Conservation (phyloP, 306 rosid genomes). For the Prunus mongolica region DNA sequence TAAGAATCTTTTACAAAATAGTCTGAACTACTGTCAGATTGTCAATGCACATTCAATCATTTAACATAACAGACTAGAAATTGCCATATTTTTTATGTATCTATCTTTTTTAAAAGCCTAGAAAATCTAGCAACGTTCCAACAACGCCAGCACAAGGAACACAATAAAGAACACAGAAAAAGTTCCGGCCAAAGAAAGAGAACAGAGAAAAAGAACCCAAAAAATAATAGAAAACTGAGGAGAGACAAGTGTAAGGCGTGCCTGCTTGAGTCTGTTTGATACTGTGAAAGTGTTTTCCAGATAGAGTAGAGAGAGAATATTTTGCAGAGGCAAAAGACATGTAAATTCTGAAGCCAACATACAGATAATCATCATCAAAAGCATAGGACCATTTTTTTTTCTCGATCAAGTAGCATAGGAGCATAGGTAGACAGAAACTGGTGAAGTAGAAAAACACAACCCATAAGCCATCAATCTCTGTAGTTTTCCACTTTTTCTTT, state of each 20-base stretch:
- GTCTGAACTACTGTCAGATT: neutral
- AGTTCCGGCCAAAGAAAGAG: neutral
- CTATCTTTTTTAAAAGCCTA: constrained; percentile 25
- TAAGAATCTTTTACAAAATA: neutral
- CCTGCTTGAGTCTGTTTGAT: constrained; percentile 47
- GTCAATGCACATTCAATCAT: neutral
- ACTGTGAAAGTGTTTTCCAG: constrained; percentile 32
- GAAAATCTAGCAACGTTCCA: constrained; percentile 51
- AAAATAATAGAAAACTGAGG: constrained; percentile 1
- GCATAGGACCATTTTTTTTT: too few relatives aligned
- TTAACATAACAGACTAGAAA: neutral
- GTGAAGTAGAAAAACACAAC: constrained; percentile 40
- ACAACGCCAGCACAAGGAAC: constrained; percentile 27
- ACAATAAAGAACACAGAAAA: constrained; percentile 27
- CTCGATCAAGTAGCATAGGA: constrained; percentile 8
- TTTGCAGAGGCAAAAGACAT: constrained; percentile 28
- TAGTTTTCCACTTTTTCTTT: neutral
- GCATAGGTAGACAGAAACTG: constrained; percentile 28
- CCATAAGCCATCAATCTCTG: constrained; percentile 34
- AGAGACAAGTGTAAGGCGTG: constrained; percentile 27
- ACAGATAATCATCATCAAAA: constrained; percentile 40
- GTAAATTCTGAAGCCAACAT: constrained; percentile 43
- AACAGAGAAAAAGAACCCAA: neutral
- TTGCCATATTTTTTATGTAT: neutral
- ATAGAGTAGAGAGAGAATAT: constrained; percentile 5